Evolutionary conservation across 148 eudicot genomes (phyloP).

Genomic region (Polygonum aviculare): DNA sequence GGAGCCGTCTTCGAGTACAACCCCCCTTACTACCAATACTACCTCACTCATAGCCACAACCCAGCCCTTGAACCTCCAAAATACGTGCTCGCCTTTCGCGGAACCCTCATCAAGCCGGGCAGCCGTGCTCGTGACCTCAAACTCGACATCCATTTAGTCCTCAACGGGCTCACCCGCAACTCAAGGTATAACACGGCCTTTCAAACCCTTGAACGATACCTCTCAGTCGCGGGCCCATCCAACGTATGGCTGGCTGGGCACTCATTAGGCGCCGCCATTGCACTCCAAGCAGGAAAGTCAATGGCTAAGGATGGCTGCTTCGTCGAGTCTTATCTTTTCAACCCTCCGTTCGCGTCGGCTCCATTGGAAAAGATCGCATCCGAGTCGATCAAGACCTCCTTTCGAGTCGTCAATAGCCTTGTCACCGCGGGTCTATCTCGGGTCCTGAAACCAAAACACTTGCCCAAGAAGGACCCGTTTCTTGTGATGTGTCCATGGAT

Average conservation of each 20-base stretch:
- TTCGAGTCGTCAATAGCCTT: conserved; percentile 34
- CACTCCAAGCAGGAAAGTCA: conserved; percentile 50
- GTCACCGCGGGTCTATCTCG: conserved; percentile 47
- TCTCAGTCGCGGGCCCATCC: conserved; percentile 14
- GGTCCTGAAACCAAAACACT: conserved; percentile 1
- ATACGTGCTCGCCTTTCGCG: conserved; percentile 67
- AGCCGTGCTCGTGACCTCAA: conserved; percentile 41
- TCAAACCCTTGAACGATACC: conserved; percentile 12
- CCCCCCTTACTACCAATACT: not conserved
- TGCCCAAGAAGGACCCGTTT: conserved; percentile 20
- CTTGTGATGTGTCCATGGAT: conserved; percentile 18
- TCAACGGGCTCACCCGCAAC: conserved; percentile 34
- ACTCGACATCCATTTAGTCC: conserved; percentile 30
- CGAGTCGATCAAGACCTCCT: conserved; percentile 25
- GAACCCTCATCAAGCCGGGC: conserved; percentile 39
- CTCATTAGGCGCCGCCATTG: conserved; percentile 68
- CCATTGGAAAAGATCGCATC: conserved; percentile 42
- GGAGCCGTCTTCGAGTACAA: conserved; percentile 46
- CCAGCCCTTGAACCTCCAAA: conserved; percentile 27
- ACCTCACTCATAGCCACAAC: not conserved
- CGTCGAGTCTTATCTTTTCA: conserved; percentile 66
- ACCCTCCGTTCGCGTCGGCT: conserved; percentile 57
- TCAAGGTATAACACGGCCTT: conserved; percentile 33
- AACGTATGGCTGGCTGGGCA: conserved; percentile 69
- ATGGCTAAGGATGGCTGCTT: conserved; percentile 35